phyloP scores from a whole-genome alignment of 2,329 filamentous ascomycete species.

The Cladosporium phlei region DNA sequence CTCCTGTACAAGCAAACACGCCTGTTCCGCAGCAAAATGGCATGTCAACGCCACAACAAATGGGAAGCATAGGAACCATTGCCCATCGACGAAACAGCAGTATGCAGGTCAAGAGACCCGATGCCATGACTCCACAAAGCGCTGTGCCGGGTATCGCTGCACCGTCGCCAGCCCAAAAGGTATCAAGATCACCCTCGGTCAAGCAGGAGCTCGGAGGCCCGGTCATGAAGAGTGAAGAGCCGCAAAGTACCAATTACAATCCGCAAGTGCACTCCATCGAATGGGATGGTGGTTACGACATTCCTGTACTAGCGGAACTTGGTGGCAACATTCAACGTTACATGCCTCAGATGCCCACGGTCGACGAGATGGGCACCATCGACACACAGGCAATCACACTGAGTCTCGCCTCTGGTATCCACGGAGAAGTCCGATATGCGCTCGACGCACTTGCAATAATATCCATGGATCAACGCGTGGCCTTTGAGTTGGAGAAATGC shows the following conservation, averaged over 20 bases:
- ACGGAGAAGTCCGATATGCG: slow-evolving; percentile 82
- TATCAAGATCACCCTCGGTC: slow-evolving; percentile 24
- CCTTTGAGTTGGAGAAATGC: slow-evolving; percentile 67
- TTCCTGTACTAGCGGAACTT: slow-evolving; percentile 59
- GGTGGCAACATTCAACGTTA: slow-evolving; percentile 62
- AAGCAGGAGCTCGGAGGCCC: slow-evolving; percentile 26
- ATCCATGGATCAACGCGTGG: slow-evolving; percentile 59
- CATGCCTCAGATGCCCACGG: slow-evolving; percentile 69
- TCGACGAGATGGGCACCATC: slow-evolving; percentile 77
- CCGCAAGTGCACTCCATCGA: slow-evolving; percentile 24
- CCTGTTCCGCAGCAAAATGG: slow-evolving; percentile 43
- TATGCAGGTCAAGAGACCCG: slow-evolving; percentile 19
- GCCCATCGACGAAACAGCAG: slow-evolving; percentile 31
- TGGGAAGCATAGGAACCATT: slow-evolving; percentile 30
- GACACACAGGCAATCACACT: slow-evolving; percentile 86
- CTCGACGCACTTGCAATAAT: slow-evolving; percentile 76
- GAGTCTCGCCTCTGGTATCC: slow-evolving; percentile 84
- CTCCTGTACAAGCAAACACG: slow-evolving; percentile 44
- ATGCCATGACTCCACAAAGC: slow-evolving; percentile 26
- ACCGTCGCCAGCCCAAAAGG: slow-evolving; percentile 28
- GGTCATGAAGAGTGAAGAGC: slow-evolving; percentile 31
- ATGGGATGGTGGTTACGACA: slow-evolving; percentile 63
- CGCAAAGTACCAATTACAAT: slow-evolving; percentile 30
- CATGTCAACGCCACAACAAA: slow-evolving; percentile 41
- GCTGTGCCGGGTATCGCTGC: slow-evolving; percentile 18